These are phyloP conservation scores for Annulohypoxylon maeteangense DNA, from an alignment of 495 filamentous ascomycete species.

Conservation along the genomic window DNA sequence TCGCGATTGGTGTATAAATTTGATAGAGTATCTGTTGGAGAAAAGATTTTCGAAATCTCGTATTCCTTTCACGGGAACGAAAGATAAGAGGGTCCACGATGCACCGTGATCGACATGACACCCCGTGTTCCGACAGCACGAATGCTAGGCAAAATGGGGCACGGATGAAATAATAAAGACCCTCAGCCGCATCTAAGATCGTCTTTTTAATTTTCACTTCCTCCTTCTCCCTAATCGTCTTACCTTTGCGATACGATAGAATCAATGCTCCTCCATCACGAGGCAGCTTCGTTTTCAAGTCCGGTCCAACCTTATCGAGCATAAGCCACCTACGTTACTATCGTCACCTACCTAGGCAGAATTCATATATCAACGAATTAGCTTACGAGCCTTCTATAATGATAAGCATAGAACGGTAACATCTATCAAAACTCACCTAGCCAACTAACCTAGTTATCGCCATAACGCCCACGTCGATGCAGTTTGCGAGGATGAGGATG, in stretches of 20 bases:
- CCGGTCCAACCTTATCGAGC: not conserved
- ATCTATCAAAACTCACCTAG: not conserved
- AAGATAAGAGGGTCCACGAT: slow-evolving; percentile 15
- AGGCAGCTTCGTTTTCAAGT: not conserved
- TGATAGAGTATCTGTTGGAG: slow-evolving; percentile 19
- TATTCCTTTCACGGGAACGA: slow-evolving; percentile 33
- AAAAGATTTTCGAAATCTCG: slow-evolving; percentile 38
- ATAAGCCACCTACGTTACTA: not conserved
- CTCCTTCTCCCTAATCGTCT: not conserved
- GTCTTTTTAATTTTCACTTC: not conserved
- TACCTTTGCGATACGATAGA: not conserved
- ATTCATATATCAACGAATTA: not conserved
- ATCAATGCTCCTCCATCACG: not conserved
- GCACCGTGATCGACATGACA: slow-evolving; percentile 33
- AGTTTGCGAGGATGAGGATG: too few relatives aligned
- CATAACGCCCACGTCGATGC: not conserved
- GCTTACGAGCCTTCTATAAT: not conserved
- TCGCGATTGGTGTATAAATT: not conserved
- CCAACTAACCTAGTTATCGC: too few relatives aligned
- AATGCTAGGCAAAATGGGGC: slow-evolving; percentile 20
- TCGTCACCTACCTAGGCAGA: not conserved
- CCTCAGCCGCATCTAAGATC: not conserved
- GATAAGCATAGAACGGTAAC: not conserved
- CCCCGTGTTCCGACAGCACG: slow-evolving; percentile 8
- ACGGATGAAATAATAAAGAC: slow-evolving; percentile 22